These are phyloP conservation scores for Petrea volubilis DNA, from an alignment of 257 asterid species.

Conservation along the genomic window DNA sequence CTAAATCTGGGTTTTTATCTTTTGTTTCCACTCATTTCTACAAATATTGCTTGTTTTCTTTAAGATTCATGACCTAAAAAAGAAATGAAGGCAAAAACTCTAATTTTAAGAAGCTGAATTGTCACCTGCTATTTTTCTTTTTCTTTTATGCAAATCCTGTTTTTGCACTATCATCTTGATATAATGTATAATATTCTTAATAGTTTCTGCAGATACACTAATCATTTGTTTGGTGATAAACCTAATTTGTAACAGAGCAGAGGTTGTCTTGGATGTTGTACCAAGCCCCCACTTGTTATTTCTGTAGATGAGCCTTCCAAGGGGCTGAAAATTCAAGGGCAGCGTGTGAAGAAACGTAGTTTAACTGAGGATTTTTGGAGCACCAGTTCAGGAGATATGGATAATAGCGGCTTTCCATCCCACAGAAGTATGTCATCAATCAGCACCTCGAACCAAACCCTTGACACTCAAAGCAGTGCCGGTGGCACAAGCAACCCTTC, in stretches of 20 bases:
- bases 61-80: not conserved
- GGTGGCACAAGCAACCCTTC: conserved; percentile 64
- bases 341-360: conserved; percentile 55
- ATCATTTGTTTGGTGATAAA: conserved; percentile 63
- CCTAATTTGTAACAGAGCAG: conserved; percentile 96
- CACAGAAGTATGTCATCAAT: conserved; percentile 83
- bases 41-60: not conserved
- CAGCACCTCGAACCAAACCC: conserved; percentile 72
- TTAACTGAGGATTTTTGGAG: conserved; percentile 80
- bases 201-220: conserved; percentile 42
- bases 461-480: conserved; percentile 54
- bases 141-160: not conserved
- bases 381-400: conserved; percentile 83
- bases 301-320: conserved; percentile 81
- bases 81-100: not conserved
- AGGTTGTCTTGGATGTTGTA: conserved; percentile 96
- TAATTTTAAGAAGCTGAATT: not conserved
- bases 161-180: not conserved
- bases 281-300: conserved; percentile 65
- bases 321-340: conserved; percentile 69
- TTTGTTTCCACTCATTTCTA: not conserved
- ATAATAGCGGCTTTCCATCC: conserved; percentile 76
- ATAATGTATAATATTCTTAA: not conserved
- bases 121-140: not conserved
- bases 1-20: not conserved